Base-by-base conservation (phyloP, 345 rosid species). In the Microcos paniculata region DNA sequence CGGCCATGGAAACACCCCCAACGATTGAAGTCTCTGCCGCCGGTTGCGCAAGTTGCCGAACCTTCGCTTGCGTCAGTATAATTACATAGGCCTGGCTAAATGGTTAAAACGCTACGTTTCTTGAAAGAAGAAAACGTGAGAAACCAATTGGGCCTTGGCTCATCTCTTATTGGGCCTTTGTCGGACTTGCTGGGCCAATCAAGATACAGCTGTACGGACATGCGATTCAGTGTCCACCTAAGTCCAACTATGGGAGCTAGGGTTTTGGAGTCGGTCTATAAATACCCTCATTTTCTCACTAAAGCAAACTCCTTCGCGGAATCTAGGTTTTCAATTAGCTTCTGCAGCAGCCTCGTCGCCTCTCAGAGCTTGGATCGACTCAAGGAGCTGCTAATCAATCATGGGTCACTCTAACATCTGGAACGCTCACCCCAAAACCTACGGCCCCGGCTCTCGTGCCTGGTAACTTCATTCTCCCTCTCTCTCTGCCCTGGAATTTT, bases 391-490 rank as follows among this genome's bases (percentile, higher is more conserved):
- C 52, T 14, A 38, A 40, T n/a, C 52, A 8, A 74, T 72, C 72
- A 87, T 87, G 88, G 90, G 90, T 67, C 90, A 87, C 83, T 49
- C 86, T 26, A 87, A 87, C 79, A 79, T 87, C n/a, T 87, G 88
- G 90, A 87, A 83, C 71, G 78, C 87, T 53, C 90, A 87, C 80
- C 90, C 90, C n/a, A 87, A 87, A 73, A 85, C 52, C 63, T 75
- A 83, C 79, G 90, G 90, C 6, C 88, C 90, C 23, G 88, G 90
- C 21, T 87, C 90, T 70, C 86, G 90, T 19, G 62, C 88, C n/a
- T 87, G 90, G 90, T 85, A 72, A 52, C 4, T n/a, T 13, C 11
- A n/a, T 48, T 30, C 62, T n/a, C 24, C 30, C 16, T 46, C 24
- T 69, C 45, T 43, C n/a, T 56, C 15, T 26, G 4, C 3, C 43